phyloP scores from a whole-genome alignment of 768 basidiomycete species.

The Auricularia cornea region DNA sequence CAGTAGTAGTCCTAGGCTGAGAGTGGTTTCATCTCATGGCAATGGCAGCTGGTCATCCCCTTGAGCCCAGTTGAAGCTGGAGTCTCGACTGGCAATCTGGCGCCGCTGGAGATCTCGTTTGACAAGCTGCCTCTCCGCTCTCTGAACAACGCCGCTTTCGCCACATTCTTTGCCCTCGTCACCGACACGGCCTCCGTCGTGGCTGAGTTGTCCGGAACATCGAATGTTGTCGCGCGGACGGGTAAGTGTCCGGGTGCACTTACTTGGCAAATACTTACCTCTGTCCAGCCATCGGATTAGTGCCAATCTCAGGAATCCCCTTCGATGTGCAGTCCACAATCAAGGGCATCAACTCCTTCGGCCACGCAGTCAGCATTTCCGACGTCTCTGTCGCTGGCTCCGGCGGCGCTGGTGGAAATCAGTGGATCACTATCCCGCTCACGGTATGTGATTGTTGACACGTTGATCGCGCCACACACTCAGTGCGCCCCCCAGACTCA shows the following conservation, averaged over 20 bases:
- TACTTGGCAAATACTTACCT: neutral
- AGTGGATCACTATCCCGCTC: slow-evolving; percentile 52
- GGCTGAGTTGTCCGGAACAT: slow-evolving; percentile 46
- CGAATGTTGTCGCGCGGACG: slow-evolving; percentile 52
- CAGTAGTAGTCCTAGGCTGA: slow-evolving; percentile 9
- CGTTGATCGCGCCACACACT: neutral
- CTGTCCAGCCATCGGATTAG: slow-evolving; percentile 46
- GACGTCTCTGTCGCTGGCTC: slow-evolving; percentile 57
- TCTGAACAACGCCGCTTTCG: slow-evolving; percentile 46
- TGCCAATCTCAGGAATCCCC: slow-evolving; percentile 55
- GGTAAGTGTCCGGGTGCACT: neutral
- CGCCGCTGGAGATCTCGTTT: slow-evolving; percentile 50
- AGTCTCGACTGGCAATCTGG: slow-evolving; percentile 63
- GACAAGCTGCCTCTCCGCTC: slow-evolving; percentile 46
- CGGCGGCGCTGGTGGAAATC: slow-evolving; percentile 50
- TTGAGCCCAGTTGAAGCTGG: slow-evolving; percentile 42
- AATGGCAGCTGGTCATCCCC: slow-evolving; percentile 44
- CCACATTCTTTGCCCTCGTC: slow-evolving; percentile 48
- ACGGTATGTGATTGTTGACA: slow-evolving; percentile 23
- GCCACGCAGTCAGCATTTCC: slow-evolving; percentile 39
- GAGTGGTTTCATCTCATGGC: neutral
- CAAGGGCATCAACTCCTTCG: slow-evolving; percentile 56
- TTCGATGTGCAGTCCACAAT: slow-evolving; percentile 53
- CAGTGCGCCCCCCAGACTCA: slow-evolving; percentile 21
- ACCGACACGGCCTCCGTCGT: slow-evolving; percentile 38